Percentiles rank a stretch among this genome's conserved stretches.
phyloP scores from a whole-genome alignment of 2,329 filamentous ascomycete genomes.

The Lecanicillium sp. region DNA sequence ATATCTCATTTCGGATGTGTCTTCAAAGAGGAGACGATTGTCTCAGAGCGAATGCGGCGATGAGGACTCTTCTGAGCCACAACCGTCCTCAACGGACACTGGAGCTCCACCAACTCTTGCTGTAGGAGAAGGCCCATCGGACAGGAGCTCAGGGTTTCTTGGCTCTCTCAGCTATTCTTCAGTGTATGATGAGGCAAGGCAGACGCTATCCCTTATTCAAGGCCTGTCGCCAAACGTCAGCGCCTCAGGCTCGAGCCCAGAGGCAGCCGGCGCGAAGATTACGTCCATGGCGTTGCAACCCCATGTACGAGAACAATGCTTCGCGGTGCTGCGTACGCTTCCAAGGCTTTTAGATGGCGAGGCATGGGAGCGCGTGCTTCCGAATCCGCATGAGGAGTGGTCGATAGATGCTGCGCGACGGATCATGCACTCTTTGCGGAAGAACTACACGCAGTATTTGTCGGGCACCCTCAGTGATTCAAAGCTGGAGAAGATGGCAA shows the following conservation, averaged over 20 bases:
- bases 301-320: constrained; percentile 26
- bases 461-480: neutral
- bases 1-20: constrained; percentile 16
- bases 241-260: no score
- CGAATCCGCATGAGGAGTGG: constrained; percentile 23
- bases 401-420: constrained; percentile 17
- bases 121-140: neutral
- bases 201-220: constrained; percentile 1
- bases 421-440: constrained; percentile 24
- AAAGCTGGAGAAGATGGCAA: constrained; percentile 27
- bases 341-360: constrained; percentile 18
- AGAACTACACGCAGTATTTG: neutral
- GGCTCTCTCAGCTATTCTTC: constrained; percentile 1
- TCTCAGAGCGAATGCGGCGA: constrained; percentile 7
- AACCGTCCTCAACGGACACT: neutral
- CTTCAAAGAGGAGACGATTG: neutral
- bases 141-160: neutral
- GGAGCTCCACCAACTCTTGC: neutral
- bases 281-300: constrained; percentile 13
- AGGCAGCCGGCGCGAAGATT: neutral
- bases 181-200: constrained; percentile 5
- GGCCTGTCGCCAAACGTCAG: neutral
- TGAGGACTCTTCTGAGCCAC: neutral
- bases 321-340: constrained; percentile 28
- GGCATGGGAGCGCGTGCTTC: neutral